Percentiles rank a stretch among this genome's conserved stretches.
These are phyloP conservation scores for Monosporozyma aerobia DNA, from an alignment of 805 yeast genomes.

Conservation along the genomic window DNA sequence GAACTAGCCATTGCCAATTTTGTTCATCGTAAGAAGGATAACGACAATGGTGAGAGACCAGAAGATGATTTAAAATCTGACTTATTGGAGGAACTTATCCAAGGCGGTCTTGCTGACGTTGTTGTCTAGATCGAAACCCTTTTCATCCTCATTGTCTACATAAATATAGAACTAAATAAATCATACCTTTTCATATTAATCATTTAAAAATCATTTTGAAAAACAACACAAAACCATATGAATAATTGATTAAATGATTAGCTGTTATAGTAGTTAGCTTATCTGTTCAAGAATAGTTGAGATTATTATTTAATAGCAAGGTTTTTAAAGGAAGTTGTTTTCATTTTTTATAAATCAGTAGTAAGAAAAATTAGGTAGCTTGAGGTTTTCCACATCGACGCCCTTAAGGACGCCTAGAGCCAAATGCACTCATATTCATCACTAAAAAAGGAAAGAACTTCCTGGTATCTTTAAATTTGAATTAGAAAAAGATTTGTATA, in stretches of 20 bases:
- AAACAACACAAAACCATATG: neutral
- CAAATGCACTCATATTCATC: constrained; percentile 99
- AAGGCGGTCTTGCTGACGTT: constrained; percentile 16
- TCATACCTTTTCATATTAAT: neutral
- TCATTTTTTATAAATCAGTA: constrained; percentile 38
- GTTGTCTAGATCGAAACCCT: constrained; percentile 7
- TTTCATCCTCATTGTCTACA: neutral
- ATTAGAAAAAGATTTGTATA: neutral
- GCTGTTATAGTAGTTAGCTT: too few relatives aligned
- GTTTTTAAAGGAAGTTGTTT: constrained; percentile 1
- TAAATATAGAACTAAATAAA: neutral
- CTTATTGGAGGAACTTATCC: constrained; percentile 32
- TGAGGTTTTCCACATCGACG: constrained; percentile 97
- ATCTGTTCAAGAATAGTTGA: too few relatives aligned
- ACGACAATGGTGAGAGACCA: constrained; percentile 22
- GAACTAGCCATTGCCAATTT: constrained; percentile 52
- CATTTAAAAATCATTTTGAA: too few relatives aligned
- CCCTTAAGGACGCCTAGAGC: constrained; percentile 70
- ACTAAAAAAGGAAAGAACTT: constrained; percentile 35
- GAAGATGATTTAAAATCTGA: constrained; percentile 51
- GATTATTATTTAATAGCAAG: neutral
- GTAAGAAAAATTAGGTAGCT: constrained; percentile 78
- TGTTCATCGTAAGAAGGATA: constrained; percentile 29
- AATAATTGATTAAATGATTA: neutral
- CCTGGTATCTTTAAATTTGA: constrained; percentile 14